Evolutionary conservation across 2,329 filamentous ascomycete species (phyloP).

Genomic region (Leptoxyphium fumago): DNA sequence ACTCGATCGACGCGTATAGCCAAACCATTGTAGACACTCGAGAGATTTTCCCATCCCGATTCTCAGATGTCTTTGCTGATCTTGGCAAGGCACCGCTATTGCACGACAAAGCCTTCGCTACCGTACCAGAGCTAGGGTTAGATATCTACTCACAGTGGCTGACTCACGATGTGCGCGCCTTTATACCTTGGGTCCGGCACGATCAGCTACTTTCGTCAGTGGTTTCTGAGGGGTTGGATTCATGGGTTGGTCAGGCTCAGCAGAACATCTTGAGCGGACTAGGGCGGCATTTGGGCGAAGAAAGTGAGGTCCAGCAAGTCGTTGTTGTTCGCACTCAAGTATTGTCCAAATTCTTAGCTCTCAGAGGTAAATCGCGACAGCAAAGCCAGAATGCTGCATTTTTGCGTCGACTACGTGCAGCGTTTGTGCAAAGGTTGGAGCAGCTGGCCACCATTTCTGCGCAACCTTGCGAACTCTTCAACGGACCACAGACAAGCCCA

Average conservation of each 20-base stretch:
- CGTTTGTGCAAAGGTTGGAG: constrained; percentile 7
- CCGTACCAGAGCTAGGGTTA: constrained; percentile 55
- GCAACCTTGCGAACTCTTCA: neutral
- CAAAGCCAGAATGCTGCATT: constrained; percentile 5
- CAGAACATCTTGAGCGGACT: constrained; percentile 10
- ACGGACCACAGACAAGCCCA: neutral
- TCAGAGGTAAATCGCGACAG: constrained; percentile 9
- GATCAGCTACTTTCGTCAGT: constrained; percentile 43
- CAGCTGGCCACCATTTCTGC: constrained; percentile 1
- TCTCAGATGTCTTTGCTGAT: constrained; percentile 53
- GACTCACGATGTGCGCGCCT: constrained; percentile 65
- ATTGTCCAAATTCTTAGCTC: constrained; percentile 12
- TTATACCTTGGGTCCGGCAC: constrained; percentile 75
- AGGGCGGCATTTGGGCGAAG: constrained; percentile 5
- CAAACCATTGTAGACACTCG: constrained; percentile 66
- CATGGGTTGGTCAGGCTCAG: constrained; percentile 56
- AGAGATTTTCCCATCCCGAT: constrained; percentile 54
- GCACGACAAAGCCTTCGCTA: constrained; percentile 51
- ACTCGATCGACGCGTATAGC: constrained; percentile 58
- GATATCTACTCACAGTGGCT: constrained; percentile 72
- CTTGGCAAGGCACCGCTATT: constrained; percentile 60
- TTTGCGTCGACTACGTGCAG: constrained; percentile 10
- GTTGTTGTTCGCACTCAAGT: constrained; percentile 13
- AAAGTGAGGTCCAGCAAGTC: constrained; percentile 9
- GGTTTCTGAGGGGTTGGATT: constrained; percentile 26